Base-by-base conservation (phyloP, 2,329 filamentous ascomycete species). In the Xylariaceae sp. region DNA sequence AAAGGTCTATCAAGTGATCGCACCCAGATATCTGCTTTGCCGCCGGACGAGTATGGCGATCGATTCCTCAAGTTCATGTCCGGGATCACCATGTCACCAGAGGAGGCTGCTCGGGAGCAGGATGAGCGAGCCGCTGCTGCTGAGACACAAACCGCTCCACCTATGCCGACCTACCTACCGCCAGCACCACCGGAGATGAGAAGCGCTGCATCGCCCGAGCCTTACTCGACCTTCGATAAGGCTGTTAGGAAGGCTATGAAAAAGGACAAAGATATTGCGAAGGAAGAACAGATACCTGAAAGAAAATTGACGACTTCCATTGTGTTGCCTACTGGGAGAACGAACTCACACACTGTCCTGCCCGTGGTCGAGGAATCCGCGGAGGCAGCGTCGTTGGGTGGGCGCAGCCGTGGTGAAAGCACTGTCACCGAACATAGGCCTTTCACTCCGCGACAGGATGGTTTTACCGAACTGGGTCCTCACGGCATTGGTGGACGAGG, bases 1-100 rank as follows among this genome's bases (percentile, higher is more conserved):
- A 99, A 99, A 76, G 92, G 94, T 39, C 76, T 97, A 56, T 89
- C 87, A 2, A 82, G 85, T 65, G 88, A 94, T 65, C 86, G 89
- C 64, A 84, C 82, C 35, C 86, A 96, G 68, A 97, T 99, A 58
- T 97, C 92, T 0, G 91, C 94, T 2, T 86, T 97, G 29, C 89
- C 91, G 0, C 92, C 94, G 0, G 84, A 91, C 58, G 81, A 89
- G 54, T 99, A 99, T 66, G 94, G 94, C 31, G 90, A 97, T 55
- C 86, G 94, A 4, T 99, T 99, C 70, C 81, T 95, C 69, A 87
- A 88, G 62, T 99, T 99, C 70, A 91, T 99, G 67, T 86, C 86
- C 48, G 86, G 87, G 39, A 87, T 95, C 61, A 96, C 94, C 26
- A 95, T 91, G 83, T 94, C 91, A 1, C 80, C 82, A 11, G 92